Evolutionary conservation across 345 rosid genomes (phyloP).

Genomic region (Citrus glauca): DNA sequence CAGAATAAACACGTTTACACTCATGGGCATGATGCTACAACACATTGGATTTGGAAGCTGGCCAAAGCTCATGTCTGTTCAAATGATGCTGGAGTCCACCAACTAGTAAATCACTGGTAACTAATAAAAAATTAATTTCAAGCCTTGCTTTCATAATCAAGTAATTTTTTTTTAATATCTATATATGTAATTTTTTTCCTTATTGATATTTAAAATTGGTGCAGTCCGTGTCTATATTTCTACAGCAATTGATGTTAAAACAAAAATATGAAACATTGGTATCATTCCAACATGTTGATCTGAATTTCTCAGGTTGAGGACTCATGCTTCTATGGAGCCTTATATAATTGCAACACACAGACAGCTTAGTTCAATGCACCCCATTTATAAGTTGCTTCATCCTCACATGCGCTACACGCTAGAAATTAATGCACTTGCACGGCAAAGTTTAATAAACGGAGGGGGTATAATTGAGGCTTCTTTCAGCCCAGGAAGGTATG

Average conservation of each 20-base stretch:
- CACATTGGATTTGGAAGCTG: conserved; percentile 90
- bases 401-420: conserved; percentile 94
- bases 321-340: conserved; percentile 93
- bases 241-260: background rate
- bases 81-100: conserved; percentile 88
- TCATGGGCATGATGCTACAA: conserved; percentile 81
- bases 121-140: background rate
- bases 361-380: conserved; percentile 88
- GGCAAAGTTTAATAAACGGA: conserved; percentile 85
- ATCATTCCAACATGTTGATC: background rate
- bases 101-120: conserved; percentile 94
- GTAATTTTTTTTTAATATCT: no score
- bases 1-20: conserved; percentile 53
- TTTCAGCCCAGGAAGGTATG: conserved; percentile 70
- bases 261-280: background rate
- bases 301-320: conserved; percentile 60
- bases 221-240: background rate
- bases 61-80: conserved; percentile 95
- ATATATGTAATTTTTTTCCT: no score
- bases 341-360: conserved; percentile 83
- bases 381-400: conserved; percentile 74
- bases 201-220: background rate
- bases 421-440: conserved; percentile 86
- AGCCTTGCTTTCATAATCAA: background rate
- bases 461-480: conserved; percentile 89